Conservation (phyloP, 176 grass and related monocot species). For the Alloteropsis semialata region DNA sequence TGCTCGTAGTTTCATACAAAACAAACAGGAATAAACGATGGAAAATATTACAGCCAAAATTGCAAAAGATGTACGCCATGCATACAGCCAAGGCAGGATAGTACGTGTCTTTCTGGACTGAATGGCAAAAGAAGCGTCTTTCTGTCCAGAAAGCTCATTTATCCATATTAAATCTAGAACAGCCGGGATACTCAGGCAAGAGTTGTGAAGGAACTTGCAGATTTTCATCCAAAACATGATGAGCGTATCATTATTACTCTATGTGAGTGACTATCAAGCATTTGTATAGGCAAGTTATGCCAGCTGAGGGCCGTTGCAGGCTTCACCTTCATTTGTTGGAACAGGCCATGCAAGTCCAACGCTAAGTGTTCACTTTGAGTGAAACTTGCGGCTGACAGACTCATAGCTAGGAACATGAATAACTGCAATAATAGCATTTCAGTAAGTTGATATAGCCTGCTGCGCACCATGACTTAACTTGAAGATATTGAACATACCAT, state of each 20-base stretch:
- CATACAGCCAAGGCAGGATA: background rate
- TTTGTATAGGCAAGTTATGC: background rate
- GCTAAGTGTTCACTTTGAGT: conserved; percentile 20
- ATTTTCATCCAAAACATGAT: background rate
- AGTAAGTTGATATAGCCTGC: background rate
- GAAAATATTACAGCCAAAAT: background rate
- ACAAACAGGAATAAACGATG: background rate
- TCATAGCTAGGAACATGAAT: conserved; percentile 73
- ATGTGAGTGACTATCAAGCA: background rate
- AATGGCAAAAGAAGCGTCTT: background rate
- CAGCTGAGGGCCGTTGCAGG: background rate
- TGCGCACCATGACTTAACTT: background rate
- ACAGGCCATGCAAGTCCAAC: background rate
- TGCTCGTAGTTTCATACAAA: background rate
- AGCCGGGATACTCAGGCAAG: too few relatives aligned
- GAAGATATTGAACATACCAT: conserved; percentile 42
- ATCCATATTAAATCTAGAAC: background rate
- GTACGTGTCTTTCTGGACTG: background rate
- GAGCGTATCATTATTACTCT: background rate
- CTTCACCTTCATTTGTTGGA: background rate
- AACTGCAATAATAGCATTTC: conserved; percentile 43
- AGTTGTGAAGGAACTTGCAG: background rate
- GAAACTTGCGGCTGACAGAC: conserved; percentile 69
- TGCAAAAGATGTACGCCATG: background rate
- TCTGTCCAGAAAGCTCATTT: background rate